These are phyloP conservation scores for Mucor piriformis DNA, from an alignment of 371 early-diverging fungal species.

Conservation along the genomic window DNA sequence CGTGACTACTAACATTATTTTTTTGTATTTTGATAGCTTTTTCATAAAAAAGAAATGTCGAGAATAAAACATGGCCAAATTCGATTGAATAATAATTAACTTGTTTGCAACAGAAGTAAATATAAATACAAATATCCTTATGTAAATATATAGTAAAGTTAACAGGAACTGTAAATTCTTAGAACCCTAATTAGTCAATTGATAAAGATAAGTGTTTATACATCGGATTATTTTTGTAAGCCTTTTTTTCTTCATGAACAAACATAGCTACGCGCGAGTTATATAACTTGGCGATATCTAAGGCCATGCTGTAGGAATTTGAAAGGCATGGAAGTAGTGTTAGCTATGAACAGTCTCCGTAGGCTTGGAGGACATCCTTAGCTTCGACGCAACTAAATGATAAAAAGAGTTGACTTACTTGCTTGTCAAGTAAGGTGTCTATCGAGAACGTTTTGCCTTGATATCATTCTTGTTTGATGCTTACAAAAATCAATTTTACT, in stretches of 20 bases:
- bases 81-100: too few species aligned
- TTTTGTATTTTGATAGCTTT: too few species aligned
- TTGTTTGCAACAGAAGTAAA: too few species aligned
- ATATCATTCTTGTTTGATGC: background rate
- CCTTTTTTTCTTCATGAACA: background rate
- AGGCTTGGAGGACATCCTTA: background rate
- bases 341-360: background rate
- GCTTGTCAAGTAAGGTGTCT: background rate
- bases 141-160: too few species aligned
- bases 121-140: too few species aligned
- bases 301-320: background rate
- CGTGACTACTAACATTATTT: too few species aligned
- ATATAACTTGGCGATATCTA: background rate
- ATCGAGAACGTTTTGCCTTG: background rate
- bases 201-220: too few species aligned
- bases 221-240: background rate
- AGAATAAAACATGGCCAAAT: too few species aligned
- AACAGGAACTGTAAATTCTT: too few species aligned
- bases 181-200: too few species aligned
- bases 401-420: background rate
- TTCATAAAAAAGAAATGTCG: too few species aligned
- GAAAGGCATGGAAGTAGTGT: background rate
- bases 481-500: too few species aligned
- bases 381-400: background rate
- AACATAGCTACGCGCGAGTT: background rate